These are phyloP conservation scores for Thelonectria blattea DNA, from an alignment of 2,329 filamentous ascomycete genomes.

Conservation along the genomic window DNA sequence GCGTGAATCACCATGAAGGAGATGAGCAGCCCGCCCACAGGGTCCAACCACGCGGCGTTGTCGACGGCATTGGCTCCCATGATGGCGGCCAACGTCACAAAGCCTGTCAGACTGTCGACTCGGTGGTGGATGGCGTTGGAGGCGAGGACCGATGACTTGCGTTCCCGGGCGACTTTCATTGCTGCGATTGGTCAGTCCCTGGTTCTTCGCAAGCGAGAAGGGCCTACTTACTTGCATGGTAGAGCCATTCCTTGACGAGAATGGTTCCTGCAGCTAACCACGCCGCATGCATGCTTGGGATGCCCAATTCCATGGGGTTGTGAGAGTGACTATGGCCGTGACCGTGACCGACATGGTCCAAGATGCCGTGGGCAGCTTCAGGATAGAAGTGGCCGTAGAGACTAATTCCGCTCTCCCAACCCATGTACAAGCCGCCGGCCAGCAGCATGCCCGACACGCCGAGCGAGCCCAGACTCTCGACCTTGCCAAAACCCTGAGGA, in stretches of 20 bases:
- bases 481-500: slow-evolving; percentile 92
- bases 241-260: slow-evolving; percentile 94
- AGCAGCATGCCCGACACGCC: slow-evolving; percentile 93
- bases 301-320: slow-evolving; percentile 49
- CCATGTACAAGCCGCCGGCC: slow-evolving; percentile 90
- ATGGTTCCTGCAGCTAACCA: slow-evolving; percentile 94
- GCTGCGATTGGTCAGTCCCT: slow-evolving; percentile 57
- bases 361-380: slow-evolving; percentile 69
- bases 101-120: slow-evolving; percentile 92
- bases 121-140: slow-evolving; percentile 97
- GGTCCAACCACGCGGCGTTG: slow-evolving; percentile 90
- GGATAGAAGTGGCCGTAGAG: slow-evolving; percentile 77
- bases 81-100: slow-evolving; percentile 90
- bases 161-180: slow-evolving; percentile 93
- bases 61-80: slow-evolving; percentile 85
- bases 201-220: not conserved
- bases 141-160: slow-evolving; percentile 93
- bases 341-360: slow-evolving; percentile 65
- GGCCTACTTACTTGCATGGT: slow-evolving; percentile 83
- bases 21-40: slow-evolving; percentile 90
- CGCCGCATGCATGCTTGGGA: slow-evolving; percentile 88
- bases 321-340: slow-evolving; percentile 73
- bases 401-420: slow-evolving; percentile 71
- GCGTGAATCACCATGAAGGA: slow-evolving; percentile 92
- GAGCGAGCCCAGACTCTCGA: slow-evolving; percentile 93